Conservation (phyloP, 169 alveolate species). For the Plasmodium blacklocki region DNA sequence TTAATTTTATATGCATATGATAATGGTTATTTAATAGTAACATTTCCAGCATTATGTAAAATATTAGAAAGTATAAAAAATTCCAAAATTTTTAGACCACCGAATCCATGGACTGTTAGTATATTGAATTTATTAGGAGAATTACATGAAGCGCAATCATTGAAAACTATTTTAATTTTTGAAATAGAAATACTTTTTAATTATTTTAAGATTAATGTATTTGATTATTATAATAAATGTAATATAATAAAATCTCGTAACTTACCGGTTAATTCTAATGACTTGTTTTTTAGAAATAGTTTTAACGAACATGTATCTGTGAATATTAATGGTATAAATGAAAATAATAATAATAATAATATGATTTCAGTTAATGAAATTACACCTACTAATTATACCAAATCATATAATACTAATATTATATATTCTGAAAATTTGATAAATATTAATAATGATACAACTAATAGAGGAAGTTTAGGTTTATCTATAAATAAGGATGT, state of each 20-base stretch:
- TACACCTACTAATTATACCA: slow-evolving; percentile 23
- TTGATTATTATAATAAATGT: slow-evolving; percentile 77
- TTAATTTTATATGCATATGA: slow-evolving; percentile 88
- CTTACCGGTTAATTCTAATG: slow-evolving; percentile 66
- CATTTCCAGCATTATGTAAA: slow-evolving; percentile 92
- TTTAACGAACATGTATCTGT: slow-evolving; percentile 11
- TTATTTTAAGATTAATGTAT: slow-evolving; percentile 82
- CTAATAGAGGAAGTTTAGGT: slow-evolving; percentile 5
- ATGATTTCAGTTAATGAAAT: slow-evolving; percentile 4
- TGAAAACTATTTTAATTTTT: slow-evolving; percentile 87
- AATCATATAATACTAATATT: slow-evolving; percentile 26
- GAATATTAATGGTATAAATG: slow-evolving; percentile 24
- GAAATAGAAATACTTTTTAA: slow-evolving; percentile 90
- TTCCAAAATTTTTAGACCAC: slow-evolving; percentile 89
- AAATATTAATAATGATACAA: slow-evolving; percentile 14
- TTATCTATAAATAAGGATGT: slow-evolving; percentile 30
- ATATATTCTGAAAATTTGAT: slow-evolving; percentile 67
- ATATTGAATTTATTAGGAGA: slow-evolving; percentile 90
- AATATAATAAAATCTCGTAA: slow-evolving; percentile 60
- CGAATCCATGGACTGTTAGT: slow-evolving; percentile 95
- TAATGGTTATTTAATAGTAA: slow-evolving; percentile 86
- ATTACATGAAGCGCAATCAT: slow-evolving; percentile 86
- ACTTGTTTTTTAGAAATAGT: slow-evolving; percentile 45
- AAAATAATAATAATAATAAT: slow-evolving; percentile 8
- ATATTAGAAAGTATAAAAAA: slow-evolving; percentile 86